Percentiles rank a stretch among this genome's conserved stretches.
Conservation (phyloP, 345 rosid genomes). For the Eucalyptus curtisii region DNA sequence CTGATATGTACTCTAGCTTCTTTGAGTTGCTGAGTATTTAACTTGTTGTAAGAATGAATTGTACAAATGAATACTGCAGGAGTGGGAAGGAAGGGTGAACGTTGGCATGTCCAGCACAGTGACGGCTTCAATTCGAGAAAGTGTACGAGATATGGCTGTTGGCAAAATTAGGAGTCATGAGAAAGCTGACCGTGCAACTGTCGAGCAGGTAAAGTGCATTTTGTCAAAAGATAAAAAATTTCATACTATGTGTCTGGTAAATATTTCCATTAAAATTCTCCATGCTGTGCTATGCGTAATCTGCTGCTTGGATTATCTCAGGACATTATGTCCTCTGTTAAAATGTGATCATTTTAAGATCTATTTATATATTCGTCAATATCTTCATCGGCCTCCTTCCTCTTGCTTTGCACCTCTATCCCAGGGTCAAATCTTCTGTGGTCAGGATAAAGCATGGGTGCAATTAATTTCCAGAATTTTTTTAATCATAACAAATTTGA, state of each 20-base stretch:
- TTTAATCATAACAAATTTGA: neutral
- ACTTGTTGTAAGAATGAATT: neutral
- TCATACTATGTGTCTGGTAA: neutral
- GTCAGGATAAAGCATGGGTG: neutral
- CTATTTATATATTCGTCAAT: neutral
- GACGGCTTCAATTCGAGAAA: conserved; percentile 82
- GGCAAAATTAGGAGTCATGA: conserved; percentile 69
- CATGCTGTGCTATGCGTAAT: neutral
- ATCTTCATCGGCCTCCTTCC: neutral
- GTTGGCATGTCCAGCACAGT: conserved; percentile 89
- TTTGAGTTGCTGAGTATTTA: neutral
- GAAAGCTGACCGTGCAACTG: conserved; percentile 96
- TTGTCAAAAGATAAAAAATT: neutral
- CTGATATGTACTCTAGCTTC: neutral
- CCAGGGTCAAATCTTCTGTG: neutral
- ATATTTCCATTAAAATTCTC: neutral
- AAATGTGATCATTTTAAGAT: neutral
- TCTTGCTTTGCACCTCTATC: neutral
- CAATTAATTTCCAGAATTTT: neutral
- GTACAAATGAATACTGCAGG: conserved; percentile 17
- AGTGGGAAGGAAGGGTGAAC: conserved; percentile 82
- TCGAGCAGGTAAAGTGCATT: conserved; percentile 57
- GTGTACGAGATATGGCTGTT: conserved; percentile 64
- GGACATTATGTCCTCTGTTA: neutral
- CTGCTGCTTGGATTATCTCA: neutral